These are phyloP conservation scores for Madurella fahalii DNA, from an alignment of 2,329 filamentous ascomycete genomes.

Conservation along the genomic window DNA sequence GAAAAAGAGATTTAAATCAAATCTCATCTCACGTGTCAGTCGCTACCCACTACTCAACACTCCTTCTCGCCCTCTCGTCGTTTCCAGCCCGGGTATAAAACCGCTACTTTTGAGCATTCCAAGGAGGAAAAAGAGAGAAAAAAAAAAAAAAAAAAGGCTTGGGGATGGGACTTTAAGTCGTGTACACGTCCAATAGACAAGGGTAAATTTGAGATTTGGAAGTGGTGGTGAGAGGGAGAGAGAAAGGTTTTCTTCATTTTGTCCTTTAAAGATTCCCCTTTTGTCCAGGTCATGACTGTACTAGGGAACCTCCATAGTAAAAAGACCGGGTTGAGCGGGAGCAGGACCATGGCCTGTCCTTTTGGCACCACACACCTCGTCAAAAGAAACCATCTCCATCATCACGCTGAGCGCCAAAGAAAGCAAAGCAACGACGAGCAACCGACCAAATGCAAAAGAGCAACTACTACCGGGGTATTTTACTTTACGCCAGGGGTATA, in stretches of 20 bases:
- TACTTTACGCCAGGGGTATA: slow-evolving; percentile 58
- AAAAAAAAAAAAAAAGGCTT: background rate
- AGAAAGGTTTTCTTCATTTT: background rate
- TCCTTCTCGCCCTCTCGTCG: no score
- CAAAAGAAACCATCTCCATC: background rate
- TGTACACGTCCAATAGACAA: no score
- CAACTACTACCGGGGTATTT: slow-evolving; percentile 46
- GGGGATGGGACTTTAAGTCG: no score
- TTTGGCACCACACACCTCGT: background rate
- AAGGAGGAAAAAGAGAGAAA: background rate
- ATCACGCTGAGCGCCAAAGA: background rate
- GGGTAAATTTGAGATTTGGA: no score
- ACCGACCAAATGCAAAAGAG: slow-evolving; percentile 47
- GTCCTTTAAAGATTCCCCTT: background rate
- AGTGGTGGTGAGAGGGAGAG: background rate
- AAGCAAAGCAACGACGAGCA: slow-evolving; percentile 34
- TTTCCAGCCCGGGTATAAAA: slow-evolving; percentile 2
- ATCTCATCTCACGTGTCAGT: no score
- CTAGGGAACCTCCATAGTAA: background rate
- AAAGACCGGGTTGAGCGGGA: background rate
- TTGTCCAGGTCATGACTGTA: background rate
- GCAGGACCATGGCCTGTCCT: background rate
- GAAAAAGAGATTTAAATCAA: no score
- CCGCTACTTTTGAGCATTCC: background rate
- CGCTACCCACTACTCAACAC: no score